A percentile compares a stretch with the other conserved stretches of the same genome.
Evolutionary conservation across 2,329 filamentous ascomycete species (phyloP).

Genomic region (Penicillium verrucosum): DNA sequence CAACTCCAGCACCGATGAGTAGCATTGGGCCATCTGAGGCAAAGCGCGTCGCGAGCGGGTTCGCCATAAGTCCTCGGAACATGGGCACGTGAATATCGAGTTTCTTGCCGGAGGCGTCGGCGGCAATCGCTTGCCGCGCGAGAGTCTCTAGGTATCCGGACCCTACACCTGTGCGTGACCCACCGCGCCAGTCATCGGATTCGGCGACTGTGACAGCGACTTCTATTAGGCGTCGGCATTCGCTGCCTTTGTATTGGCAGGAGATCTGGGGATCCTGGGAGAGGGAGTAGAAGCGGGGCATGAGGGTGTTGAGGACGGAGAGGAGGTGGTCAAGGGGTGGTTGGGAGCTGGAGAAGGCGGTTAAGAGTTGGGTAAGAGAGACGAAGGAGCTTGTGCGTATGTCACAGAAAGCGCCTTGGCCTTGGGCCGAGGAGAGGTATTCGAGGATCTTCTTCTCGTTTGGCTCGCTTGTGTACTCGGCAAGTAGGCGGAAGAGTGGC

Average conservation of each 20-base stretch:
- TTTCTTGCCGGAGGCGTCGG: conserved; percentile 51
- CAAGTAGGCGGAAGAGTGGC: conserved; percentile 76
- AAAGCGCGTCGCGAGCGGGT: conserved; percentile 88
- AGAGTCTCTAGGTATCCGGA: conserved; percentile 91
- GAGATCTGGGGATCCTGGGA: conserved; percentile 91
- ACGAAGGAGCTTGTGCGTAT: conserved; percentile 85
- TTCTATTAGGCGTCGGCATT: conserved; percentile 78
- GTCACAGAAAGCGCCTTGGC: conserved; percentile 89
- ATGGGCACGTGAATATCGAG: conserved; percentile 79
- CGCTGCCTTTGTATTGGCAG: conserved; percentile 64
- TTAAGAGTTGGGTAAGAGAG: conserved; percentile 78
- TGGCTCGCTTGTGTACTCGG: conserved; percentile 74
- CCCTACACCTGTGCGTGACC: conserved; percentile 75
- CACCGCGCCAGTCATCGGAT: conserved; percentile 70
- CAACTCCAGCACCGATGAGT: conserved; percentile 91
- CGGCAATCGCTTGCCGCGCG: conserved; percentile 67
- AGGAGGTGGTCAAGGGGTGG: conserved; percentile 81
- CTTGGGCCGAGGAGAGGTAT: conserved; percentile 84
- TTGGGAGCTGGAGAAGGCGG: conserved; percentile 87
- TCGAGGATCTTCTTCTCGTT: conserved; percentile 86
- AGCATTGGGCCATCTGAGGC: conserved; percentile 95
- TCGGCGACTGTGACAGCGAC: conserved; percentile 97
- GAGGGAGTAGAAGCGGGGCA: conserved; percentile 98
- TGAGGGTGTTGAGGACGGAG: conserved; percentile 76
- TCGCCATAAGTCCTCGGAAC: conserved; percentile 98